A percentile compares a stretch with the other conserved stretches of the same genome.
Evolutionary conservation across 331 rosid species (phyloP).

Genomic region (Saraca asoca): DNA sequence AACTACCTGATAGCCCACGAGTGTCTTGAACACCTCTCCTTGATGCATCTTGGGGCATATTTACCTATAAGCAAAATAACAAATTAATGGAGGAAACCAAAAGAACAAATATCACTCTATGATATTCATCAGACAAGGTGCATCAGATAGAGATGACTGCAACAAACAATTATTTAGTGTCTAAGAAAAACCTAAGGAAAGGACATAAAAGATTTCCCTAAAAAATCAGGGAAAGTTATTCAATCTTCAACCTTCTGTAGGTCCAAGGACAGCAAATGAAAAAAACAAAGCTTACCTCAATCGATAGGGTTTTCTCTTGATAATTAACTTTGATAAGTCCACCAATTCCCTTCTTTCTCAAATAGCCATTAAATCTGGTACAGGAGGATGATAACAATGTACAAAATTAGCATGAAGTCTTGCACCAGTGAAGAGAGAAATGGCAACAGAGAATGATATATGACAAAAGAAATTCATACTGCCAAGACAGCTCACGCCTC

Average conservation of each 20-base stretch:
- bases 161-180: not conserved
- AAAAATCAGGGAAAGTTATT: not conserved
- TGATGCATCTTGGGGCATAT: constrained; percentile 96
- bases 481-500: constrained; percentile 81
- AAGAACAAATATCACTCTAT: too few relatives aligned
- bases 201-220: not conserved
- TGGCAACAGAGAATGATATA: constrained; percentile 10
- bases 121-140: not conserved
- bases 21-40: constrained; percentile 76
- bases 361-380: constrained; percentile 75
- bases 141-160: not conserved
- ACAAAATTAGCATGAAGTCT: constrained; percentile 8
- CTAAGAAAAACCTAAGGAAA: not conserved
- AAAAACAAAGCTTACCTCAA: constrained; percentile 62
- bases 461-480: constrained; percentile 51
- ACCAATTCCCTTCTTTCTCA: constrained; percentile 84
- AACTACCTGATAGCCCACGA: constrained; percentile 86
- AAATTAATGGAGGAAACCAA: not conserved
- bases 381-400: constrained; percentile 20
- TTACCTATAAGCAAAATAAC: constrained; percentile 54
- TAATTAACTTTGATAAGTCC: constrained; percentile 69
- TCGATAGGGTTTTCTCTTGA: constrained; percentile 68
- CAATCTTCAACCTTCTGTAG: not conserved
- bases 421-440: not conserved
- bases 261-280: constrained; percentile 4